Conservation (phyloP, 306 rosid species). For the Quercus robur region DNA sequence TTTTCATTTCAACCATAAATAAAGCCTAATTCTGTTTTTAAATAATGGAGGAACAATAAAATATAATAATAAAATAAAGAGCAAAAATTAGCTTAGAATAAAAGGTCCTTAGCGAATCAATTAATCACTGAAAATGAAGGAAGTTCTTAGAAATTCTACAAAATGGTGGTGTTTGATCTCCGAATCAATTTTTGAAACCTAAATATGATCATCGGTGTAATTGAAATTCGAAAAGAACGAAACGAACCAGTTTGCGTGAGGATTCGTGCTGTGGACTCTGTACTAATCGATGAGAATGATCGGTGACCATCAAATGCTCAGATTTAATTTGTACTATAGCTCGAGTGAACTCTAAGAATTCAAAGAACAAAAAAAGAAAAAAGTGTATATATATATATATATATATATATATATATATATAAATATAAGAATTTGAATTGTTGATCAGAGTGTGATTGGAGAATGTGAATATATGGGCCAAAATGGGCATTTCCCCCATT, state of each 20-base stretch:
- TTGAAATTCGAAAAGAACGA: neutral
- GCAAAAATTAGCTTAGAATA: too few relatives aligned
- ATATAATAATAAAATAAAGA: too few relatives aligned
- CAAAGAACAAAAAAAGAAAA: neutral
- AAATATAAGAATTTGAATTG: neutral
- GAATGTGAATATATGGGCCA: neutral
- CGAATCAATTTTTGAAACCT: neutral
- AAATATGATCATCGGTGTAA: too few relatives aligned
- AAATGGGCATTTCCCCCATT: too few relatives aligned
- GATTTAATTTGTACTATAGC: slow-evolving; percentile 40
- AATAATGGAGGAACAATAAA: too few relatives aligned
- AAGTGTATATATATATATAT: neutral
- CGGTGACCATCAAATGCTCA: slow-evolving; percentile 55
- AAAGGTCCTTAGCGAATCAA: too few relatives aligned
- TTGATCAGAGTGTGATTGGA: neutral
- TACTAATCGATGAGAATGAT: slow-evolving; percentile 57
- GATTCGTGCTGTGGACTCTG: slow-evolving; percentile 49
- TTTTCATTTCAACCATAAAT: too few relatives aligned
- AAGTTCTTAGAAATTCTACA: neutral
- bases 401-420: neutral
- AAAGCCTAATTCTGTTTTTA: too few relatives aligned
- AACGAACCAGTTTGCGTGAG: slow-evolving; percentile 52
- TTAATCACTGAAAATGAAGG: too few relatives aligned
- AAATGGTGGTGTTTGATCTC: neutral
- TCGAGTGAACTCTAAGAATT: slow-evolving; percentile 35